These are phyloP conservation scores for Kappamyces sp. DNA, from an alignment of 192 early-diverging fungal species.

Conservation along the genomic window DNA sequence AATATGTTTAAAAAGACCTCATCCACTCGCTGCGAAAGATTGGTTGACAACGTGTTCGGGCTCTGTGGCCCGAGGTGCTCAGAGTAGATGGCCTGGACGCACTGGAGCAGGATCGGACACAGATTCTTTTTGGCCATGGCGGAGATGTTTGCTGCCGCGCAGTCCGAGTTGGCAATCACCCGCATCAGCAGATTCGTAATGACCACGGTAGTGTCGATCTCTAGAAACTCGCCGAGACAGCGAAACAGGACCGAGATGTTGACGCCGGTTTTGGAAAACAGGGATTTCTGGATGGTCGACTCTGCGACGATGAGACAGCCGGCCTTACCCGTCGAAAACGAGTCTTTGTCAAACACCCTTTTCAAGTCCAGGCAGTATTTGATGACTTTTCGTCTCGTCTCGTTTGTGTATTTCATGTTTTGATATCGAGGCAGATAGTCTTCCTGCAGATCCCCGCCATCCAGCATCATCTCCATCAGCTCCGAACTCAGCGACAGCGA, in stretches of 20 bases:
- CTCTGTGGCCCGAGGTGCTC: conserved; percentile 9
- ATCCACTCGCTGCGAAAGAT: conserved; percentile 24
- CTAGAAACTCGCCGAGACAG: conserved; percentile 32
- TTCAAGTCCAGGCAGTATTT: conserved; percentile 38
- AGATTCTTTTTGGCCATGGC: conserved; percentile 29
- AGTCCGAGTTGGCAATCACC: conserved; percentile 20
- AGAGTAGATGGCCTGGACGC: conserved; percentile 9
- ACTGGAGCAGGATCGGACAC: conserved; percentile 11
- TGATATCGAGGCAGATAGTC: no score
- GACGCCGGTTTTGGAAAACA: conserved; percentile 33
- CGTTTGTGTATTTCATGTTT: neutral
- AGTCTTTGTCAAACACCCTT: conserved; percentile 31
- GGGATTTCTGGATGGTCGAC: conserved; percentile 35
- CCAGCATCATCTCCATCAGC: no score
- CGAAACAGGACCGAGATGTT: conserved; percentile 38
- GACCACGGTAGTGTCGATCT: conserved; percentile 35
- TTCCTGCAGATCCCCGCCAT: no score
- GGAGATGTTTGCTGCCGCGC: conserved; percentile 23
- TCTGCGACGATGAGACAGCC: conserved; percentile 17
- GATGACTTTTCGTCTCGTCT: conserved; percentile 3
- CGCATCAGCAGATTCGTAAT: conserved; percentile 37
- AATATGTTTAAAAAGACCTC: conserved; percentile 35
- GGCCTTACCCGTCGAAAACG: conserved; percentile 15
- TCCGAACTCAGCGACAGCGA: no score
- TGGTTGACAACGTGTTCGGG: conserved; percentile 15